phyloP scores from a whole-genome alignment of 1,139 yeast genomes.

The Kurtzmaniella quercitrusa region DNA sequence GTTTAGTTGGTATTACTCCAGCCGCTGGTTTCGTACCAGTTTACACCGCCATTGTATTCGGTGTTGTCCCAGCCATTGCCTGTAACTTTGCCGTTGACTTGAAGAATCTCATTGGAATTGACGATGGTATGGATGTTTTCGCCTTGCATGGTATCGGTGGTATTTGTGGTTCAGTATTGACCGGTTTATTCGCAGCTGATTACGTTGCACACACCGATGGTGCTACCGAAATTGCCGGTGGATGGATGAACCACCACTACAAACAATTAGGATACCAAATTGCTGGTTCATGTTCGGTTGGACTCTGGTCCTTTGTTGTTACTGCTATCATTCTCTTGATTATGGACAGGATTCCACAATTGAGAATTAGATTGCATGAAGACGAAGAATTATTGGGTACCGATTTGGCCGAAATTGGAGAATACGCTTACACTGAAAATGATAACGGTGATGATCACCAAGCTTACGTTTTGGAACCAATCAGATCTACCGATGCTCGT shows the following conservation, averaged over 20 bases:
- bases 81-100: slow-evolving; percentile 85
- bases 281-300: slow-evolving; percentile 75
- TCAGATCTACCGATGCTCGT: slow-evolving; percentile 55
- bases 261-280: slow-evolving; percentile 90
- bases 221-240: slow-evolving; percentile 61
- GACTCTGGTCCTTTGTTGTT: slow-evolving; percentile 76
- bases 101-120: slow-evolving; percentile 69
- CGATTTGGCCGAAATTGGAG: slow-evolving; percentile 86
- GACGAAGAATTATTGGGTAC: slow-evolving; percentile 91
- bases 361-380: slow-evolving; percentile 78
- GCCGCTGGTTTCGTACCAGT: slow-evolving; percentile 96
- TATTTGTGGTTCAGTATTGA: slow-evolving; percentile 72
- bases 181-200: slow-evolving; percentile 93
- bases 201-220: slow-evolving; percentile 74
- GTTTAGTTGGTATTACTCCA: slow-evolving; percentile 94
- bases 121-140: slow-evolving; percentile 94
- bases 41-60: slow-evolving; percentile 81
- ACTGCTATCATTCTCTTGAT: slow-evolving; percentile 66
- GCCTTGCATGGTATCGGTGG: slow-evolving; percentile 96
- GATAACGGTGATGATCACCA: slow-evolving; percentile 19
- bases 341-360: slow-evolving; percentile 79
- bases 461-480: slow-evolving; percentile 72
- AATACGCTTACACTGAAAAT: slow-evolving; percentile 68
- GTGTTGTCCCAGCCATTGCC: slow-evolving; percentile 70
- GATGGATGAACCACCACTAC: slow-evolving; percentile 92